Evolutionary conservation across 352 stramenopile genomes (phyloP), one percentile per base, ranked within the genome.

Genomic region (Phytophthora litchii): DNA sequence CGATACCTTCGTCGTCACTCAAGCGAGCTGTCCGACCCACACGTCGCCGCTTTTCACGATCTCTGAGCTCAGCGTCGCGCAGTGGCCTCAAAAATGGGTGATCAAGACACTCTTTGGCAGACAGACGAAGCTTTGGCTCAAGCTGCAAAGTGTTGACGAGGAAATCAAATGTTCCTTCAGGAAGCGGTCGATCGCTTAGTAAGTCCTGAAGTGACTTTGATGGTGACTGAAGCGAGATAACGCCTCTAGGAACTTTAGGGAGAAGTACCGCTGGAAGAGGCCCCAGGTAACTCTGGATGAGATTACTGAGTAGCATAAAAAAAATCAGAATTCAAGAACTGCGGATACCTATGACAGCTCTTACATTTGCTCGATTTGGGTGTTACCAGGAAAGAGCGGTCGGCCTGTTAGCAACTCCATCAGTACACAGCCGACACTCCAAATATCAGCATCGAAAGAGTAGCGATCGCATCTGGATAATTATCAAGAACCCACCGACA

Each of bases 391-490:
- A 34, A 94, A 94, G 9, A 94, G 67, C 3, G 85, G 85, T 3
- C 77, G 72, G n/a, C 85, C 85, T 12, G 80, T 90, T 12, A 94
- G 64, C 17, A 94, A 63, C 27, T 94, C 85, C 52, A 88, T 76
- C 6, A 92, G 64, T 10, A 94, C 77, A 40, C 85, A 94, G 2
- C 85, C 83, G 2, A 92, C 76, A 41, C 85, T 89, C 85, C 85
- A 94, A 35, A 94, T 82, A 38, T 94, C 85, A 7, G 85, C 83
- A 54, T 90, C 78, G 47, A 91, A 94, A 14, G 81, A 89, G 67
- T 92, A 94, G 19, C 80, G 80, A 56, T 88, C 83, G 13, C 88
- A 69, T 16, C 84, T 93, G 50, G 12, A 56, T 9, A 29, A 19
- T 27, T 27, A 47, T 29, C 20, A 47, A 40, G 20, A 32, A n/a